phyloP scores from a whole-genome alignment of 495 filamentous ascomycete species.

The Aspergillus egyptiacus region DNA sequence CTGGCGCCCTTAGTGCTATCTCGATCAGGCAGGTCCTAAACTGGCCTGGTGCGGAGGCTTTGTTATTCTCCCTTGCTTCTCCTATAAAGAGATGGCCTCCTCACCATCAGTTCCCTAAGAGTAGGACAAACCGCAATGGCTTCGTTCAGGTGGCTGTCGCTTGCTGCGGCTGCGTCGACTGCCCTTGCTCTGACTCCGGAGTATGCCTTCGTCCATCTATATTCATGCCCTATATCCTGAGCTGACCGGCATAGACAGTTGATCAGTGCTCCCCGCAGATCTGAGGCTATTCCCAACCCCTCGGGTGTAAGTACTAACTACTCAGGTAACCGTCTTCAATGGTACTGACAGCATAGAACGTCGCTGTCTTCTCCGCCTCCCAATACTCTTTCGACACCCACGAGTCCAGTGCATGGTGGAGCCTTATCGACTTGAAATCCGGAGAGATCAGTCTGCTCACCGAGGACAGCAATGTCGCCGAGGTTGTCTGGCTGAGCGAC shows the following conservation, averaged over 20 bases:
- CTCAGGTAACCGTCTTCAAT: background rate
- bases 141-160: conserved; percentile 14
- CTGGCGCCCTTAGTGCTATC: background rate
- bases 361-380: conserved; percentile 31
- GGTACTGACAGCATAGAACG: conserved; percentile 16
- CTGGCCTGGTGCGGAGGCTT: background rate
- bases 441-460: conserved; percentile 33
- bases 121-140: conserved; percentile 4
- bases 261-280: conserved; percentile 31
- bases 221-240: background rate
- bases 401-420: conserved; percentile 26
- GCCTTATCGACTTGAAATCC: conserved; percentile 35
- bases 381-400: conserved; percentile 45
- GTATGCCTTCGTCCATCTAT: conserved; percentile 3
- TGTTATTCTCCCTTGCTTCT: background rate
- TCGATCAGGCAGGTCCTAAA: background rate
- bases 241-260: conserved; percentile 19
- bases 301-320: conserved; percentile 32
- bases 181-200: conserved; percentile 19
- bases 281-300: conserved; percentile 34
- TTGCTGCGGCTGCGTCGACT: conserved; percentile 16
- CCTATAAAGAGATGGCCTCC: too few species aligned
- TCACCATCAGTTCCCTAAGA: too few species aligned
- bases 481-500: conserved; percentile 40
- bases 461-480: conserved; percentile 39